These are phyloP conservation scores for Symbiodinium pilosum DNA, from an alignment of 73 alveolate genomes.

Conservation along the genomic window DNA sequence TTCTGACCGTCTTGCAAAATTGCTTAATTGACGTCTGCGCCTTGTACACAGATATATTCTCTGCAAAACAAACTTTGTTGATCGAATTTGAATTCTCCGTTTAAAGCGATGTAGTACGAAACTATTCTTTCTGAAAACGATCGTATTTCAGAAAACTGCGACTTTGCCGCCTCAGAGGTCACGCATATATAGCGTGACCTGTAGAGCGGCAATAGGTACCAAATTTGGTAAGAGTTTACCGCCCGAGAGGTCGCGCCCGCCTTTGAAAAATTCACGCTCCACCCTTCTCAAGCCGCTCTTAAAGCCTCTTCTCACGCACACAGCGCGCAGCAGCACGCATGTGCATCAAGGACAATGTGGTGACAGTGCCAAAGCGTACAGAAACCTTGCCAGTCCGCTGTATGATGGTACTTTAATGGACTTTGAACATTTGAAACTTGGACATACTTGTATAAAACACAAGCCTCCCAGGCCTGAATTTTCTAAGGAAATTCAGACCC, in stretches of 20 bases:
- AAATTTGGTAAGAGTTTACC: not conserved
- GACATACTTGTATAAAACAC: not conserved
- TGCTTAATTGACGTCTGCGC: too few species aligned
- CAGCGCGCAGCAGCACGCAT: too few species aligned
- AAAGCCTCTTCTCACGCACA: too few species aligned
- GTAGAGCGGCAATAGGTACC: not conserved
- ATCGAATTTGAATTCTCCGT: not conserved
- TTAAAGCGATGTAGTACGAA: not conserved
- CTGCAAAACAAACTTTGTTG: not conserved
- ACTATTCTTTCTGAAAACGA: not conserved
- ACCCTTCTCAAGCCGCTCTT: too few species aligned
- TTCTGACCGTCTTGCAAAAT: too few species aligned
- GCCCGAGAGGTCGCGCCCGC: not conserved
- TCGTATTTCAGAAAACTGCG: not conserved
- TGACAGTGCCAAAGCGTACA: too few species aligned
- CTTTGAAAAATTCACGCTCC: too few species aligned
- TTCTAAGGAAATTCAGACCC: not conserved
- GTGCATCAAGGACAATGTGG: too few species aligned
- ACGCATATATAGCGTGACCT: too few species aligned
- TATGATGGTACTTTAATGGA: too few species aligned
- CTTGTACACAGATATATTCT: too few species aligned
- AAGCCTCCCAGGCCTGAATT: not conserved
- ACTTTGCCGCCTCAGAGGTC: not conserved
- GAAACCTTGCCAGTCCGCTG: too few species aligned
- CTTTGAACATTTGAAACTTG: not conserved